Base-by-base conservation (phyloP, 1,284 basidiomycete genomes). In the Ustilago trichophora region DNA sequence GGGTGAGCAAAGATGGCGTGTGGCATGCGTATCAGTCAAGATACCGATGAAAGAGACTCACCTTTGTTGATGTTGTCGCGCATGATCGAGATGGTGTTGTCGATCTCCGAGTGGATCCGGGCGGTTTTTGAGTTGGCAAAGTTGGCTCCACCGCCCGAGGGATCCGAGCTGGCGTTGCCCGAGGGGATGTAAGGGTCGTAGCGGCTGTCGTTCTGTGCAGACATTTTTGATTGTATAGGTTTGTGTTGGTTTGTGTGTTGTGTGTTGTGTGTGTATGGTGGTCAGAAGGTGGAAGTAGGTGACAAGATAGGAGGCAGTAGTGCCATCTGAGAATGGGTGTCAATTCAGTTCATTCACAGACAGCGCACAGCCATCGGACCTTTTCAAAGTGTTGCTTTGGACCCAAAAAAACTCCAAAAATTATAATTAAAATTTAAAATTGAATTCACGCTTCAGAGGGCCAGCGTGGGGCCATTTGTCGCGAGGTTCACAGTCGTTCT, bases 61-160 rank as follows among this genome's bases (percentile, higher is more conserved):
- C 67, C 67, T 59, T 77, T 77, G 56, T 77, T 73, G 60, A 98
- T 97, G 84, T 98, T 98, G 77, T 97, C 93, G 79, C 92, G 87
- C 95, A 98, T 98, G 78, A 96, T 93, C 44, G 90, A 91, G 62
- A 81, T 76, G 31, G 77, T 77, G 56, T 78, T 76, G 57, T 80
- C 78, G 41, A 80, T 79, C 62, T 80, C 76, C 13, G 69, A 65
- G 59, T 80, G 78, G 52, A 80, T 80, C 22, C 76, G 73, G 21
- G 78, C 78, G 4, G 78, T 79, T 36, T 75, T 73, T 36, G 64
- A 56, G 54, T 72, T 74, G 35, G 77, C 75, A 19, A 72, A 71
- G 49, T 65, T 68, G 50, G 52, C 44, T 10, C 58, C 56, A 42
- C 69, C 62, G 32, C 75, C 71, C 12, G 67, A 56, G 16, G 71